Conservation (phyloP, 495 filamentous ascomycete species). For the Penicillium tannophilum region DNA sequence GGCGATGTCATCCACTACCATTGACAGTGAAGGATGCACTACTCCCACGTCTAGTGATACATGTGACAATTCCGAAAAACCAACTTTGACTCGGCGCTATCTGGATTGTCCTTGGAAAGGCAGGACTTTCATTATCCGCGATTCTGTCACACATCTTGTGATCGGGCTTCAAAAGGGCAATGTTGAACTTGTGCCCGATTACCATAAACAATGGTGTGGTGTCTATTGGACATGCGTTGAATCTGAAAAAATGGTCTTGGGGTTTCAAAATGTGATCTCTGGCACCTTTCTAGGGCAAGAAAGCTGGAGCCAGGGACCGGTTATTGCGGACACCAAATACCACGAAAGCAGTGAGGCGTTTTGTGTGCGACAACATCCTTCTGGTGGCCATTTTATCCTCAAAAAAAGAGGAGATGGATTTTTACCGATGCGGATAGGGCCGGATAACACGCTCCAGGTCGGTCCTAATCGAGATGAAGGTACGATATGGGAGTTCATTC, state of each 20-base stretch:
- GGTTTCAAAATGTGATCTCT: not conserved
- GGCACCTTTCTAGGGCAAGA: not conserved
- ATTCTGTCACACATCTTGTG: not conserved
- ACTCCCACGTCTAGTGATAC: not conserved
- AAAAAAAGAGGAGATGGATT: not conserved
- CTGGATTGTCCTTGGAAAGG: not conserved
- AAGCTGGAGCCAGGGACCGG: not conserved
- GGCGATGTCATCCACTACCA: not conserved
- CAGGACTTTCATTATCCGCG: not conserved
- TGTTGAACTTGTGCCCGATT: not conserved
- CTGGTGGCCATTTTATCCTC: not conserved
- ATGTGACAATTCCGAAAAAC: not conserved
- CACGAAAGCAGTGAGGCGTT: not conserved
- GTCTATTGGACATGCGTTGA: not conserved
- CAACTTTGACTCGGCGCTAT: not conserved
- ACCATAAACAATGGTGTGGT: not conserved
- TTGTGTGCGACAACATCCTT: not conserved
- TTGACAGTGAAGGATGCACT: not conserved
- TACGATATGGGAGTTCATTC: no score
- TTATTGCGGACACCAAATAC: not conserved
- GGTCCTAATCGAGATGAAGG: no score
- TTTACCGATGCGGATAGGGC: not conserved
- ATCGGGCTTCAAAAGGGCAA: not conserved
- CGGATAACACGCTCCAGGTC: no score
- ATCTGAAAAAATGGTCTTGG: not conserved